Evolutionary conservation across 257 asterid species (phyloP).

Genomic region (Plantago elongata): DNA sequence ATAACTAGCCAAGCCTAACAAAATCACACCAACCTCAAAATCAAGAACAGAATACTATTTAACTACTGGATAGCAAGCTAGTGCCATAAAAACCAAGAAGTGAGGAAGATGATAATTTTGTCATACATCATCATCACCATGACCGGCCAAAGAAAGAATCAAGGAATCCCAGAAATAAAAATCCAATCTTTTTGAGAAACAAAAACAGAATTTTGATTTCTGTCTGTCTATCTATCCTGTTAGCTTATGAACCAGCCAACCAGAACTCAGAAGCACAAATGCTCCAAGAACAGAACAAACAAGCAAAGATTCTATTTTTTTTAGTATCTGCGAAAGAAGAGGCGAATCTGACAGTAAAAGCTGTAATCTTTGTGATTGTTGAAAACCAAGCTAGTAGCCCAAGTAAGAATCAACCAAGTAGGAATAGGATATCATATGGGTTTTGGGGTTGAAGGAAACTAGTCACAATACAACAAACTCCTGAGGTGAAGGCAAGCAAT

Average conservation of each 20-base stretch:
- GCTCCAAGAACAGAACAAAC: constrained; percentile 37
- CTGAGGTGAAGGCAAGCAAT: constrained; percentile 33
- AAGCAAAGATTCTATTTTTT: constrained; percentile 39
- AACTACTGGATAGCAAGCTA: neutral
- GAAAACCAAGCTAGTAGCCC: constrained; percentile 21
- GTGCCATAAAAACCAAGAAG: constrained; percentile 25
- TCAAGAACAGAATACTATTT: constrained; percentile 3
- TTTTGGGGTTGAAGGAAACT: constrained; percentile 34
- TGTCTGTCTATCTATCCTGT: constrained; percentile 32
- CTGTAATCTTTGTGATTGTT: too few species aligned
- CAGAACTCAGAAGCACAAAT: constrained; percentile 35
- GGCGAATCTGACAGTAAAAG: constrained; percentile 23
- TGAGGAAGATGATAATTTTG: constrained; percentile 30
- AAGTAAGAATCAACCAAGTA: constrained; percentile 12
- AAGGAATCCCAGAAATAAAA: constrained; percentile 30
- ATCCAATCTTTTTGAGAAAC: constrained; percentile 16
- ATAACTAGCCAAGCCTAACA: constrained; percentile 12
- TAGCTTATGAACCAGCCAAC: constrained; percentile 41
- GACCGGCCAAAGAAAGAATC: constrained; percentile 25
- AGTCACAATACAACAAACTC: constrained; percentile 30
- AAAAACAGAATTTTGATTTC: constrained; percentile 31
- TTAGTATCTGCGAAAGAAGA: neutral
- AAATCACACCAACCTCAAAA: constrained; percentile 22
- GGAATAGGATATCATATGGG: constrained; percentile 28
- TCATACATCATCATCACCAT: neutral